Evolutionary conservation across 2,329 filamentous ascomycete species (phyloP).

Genomic region (Chaetomium olivaceum): DNA sequence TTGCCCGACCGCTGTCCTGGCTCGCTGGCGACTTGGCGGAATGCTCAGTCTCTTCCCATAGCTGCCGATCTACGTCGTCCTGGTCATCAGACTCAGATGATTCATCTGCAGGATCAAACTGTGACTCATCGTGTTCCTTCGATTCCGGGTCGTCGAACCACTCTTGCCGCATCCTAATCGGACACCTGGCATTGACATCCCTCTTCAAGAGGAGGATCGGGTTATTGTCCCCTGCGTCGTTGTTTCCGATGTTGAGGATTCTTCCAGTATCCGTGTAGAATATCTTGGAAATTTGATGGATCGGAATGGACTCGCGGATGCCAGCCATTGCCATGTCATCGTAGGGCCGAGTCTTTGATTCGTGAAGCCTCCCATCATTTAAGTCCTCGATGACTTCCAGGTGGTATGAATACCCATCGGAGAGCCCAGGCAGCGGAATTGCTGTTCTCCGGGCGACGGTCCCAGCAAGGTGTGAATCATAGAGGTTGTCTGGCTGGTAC

Average conservation of each 20-base stretch:
- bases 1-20: slow-evolving; percentile 37
- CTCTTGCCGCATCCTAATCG: slow-evolving; percentile 44
- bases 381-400: slow-evolving; percentile 81
- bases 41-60: slow-evolving; percentile 41
- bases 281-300: slow-evolving; percentile 73
- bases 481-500: slow-evolving; percentile 32
- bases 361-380: slow-evolving; percentile 57
- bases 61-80: slow-evolving; percentile 49
- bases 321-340: slow-evolving; percentile 48
- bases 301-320: slow-evolving; percentile 55
- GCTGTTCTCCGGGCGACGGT: neutral
- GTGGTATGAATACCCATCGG: slow-evolving; percentile 69
- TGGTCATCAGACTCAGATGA: slow-evolving; percentile 41
- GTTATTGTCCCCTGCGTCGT: slow-evolving; percentile 65
- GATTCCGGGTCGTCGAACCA: slow-evolving; percentile 27
- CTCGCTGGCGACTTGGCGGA: slow-evolving; percentile 11
- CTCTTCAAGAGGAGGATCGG: slow-evolving; percentile 74
- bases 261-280: slow-evolving; percentile 92
- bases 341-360: slow-evolving; percentile 39
- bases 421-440: slow-evolving; percentile 16
- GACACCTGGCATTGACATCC: slow-evolving; percentile 64
- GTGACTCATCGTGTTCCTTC: slow-evolving; percentile 14
- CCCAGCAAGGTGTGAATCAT: neutral
- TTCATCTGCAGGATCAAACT: slow-evolving; percentile 28
- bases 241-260: slow-evolving; percentile 72